Evolutionary conservation across 495 filamentous ascomycete genomes (phyloP).

Genomic region (Trichoderma gamsii): DNA sequence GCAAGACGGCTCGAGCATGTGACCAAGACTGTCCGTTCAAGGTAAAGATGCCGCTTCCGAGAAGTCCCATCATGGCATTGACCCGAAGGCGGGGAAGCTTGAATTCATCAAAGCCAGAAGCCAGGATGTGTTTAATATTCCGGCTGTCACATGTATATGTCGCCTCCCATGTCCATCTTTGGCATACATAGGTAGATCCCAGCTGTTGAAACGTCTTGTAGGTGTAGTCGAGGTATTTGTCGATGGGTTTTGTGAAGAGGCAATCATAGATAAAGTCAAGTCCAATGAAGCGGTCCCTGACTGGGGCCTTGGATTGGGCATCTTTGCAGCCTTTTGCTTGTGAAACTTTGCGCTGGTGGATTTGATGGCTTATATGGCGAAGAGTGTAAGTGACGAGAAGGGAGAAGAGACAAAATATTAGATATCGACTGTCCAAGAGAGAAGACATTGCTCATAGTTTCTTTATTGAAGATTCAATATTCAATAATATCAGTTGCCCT

Average conservation of each 20-base stretch:
- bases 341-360: background rate
- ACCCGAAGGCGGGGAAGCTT: constrained; percentile 31
- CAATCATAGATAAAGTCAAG: constrained; percentile 26
- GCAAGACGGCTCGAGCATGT: constrained; percentile 35
- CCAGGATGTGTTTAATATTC: constrained; percentile 63
- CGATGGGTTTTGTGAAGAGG: constrained; percentile 22
- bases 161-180: constrained; percentile 27
- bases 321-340: constrained; percentile 19
- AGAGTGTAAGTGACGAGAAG: background rate
- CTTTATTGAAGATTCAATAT: too few species aligned
- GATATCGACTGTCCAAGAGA: background rate
- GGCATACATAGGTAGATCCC: constrained; percentile 29
- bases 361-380: background rate
- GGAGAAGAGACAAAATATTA: background rate
- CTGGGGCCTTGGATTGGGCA: constrained; percentile 18
- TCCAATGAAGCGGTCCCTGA: constrained; percentile 27
- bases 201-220: constrained; percentile 22
- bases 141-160: constrained; percentile 59
- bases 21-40: constrained; percentile 38
- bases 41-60: constrained; percentile 45
- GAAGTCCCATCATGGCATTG: constrained; percentile 30
- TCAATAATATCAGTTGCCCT: background rate
- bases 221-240: constrained; percentile 26
- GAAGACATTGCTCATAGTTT: background rate
- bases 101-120: constrained; percentile 63